Evolutionary conservation across 2,329 filamentous ascomycete genomes (phyloP).

Genomic region (Cladosporium sp.): DNA sequence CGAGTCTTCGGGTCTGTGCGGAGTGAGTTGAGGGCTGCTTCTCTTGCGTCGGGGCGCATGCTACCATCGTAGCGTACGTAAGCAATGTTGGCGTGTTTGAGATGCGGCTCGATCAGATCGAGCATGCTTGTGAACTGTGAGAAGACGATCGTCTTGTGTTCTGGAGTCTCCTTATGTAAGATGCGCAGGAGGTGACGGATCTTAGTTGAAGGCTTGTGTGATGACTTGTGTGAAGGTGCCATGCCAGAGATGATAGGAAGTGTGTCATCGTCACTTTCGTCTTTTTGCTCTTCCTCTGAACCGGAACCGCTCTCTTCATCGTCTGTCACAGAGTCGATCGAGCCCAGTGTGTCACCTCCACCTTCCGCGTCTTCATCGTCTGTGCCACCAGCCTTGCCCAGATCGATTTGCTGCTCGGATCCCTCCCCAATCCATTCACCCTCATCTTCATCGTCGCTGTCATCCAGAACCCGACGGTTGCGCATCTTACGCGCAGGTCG

Average conservation of each 20-base stretch:
- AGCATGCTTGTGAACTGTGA: constrained; percentile 99
- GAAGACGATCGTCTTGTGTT: constrained; percentile 98
- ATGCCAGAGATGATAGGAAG: constrained; percentile 25
- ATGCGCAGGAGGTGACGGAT: constrained; percentile 81
- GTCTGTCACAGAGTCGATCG: constrained; percentile 62
- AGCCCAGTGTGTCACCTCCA: constrained; percentile 72
- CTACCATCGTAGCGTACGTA: constrained; percentile 90
- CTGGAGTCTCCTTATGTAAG: constrained; percentile 68
- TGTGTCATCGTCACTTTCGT: constrained; percentile 34
- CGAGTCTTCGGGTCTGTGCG: constrained; percentile 71
- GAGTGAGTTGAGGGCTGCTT: constrained; percentile 75
- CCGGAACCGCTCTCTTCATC: constrained; percentile 48
- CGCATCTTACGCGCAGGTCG: constrained; percentile 36
- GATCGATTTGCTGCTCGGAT: constrained; percentile 54
- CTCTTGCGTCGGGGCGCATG: constrained; percentile 90
- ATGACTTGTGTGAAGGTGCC: constrained; percentile 20
- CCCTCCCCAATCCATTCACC: constrained; percentile 73
- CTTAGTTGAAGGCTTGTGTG: constrained; percentile 75
- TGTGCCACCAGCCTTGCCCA: constrained; percentile 67
- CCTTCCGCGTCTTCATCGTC: constrained; percentile 86
- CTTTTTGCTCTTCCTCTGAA: constrained; percentile 38
- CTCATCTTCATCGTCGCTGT: constrained; percentile 62
- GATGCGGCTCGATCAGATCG: constrained; percentile 89
- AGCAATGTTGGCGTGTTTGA: constrained; percentile 67
- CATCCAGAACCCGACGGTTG: constrained; percentile 56